Evolutionary conservation across 163 green algal genomes (phyloP).

Genomic region (Scenedesmus sp.): DNA sequence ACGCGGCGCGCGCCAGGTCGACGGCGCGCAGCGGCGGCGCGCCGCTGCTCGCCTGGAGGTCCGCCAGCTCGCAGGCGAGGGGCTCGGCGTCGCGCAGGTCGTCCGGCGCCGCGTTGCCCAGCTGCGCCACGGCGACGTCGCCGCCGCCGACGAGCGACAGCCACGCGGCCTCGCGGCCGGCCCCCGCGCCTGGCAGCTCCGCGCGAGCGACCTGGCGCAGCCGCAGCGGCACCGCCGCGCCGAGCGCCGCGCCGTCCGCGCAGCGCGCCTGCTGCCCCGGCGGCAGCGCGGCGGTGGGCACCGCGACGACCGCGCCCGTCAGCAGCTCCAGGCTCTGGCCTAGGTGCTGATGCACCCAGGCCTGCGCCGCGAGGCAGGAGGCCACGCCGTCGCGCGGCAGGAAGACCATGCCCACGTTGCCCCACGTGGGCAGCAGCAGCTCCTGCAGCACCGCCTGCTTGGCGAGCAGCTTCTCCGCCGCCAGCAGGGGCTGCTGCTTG

Average conservation of each 20-base stretch:
- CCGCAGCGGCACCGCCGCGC: neutral
- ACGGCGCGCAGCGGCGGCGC: neutral
- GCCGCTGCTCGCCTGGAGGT: neutral
- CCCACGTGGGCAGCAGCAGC: neutral
- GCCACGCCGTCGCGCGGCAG: neutral
- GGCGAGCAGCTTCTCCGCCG: slow-evolving; percentile 15
- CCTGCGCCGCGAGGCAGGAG: slow-evolving; percentile 7
- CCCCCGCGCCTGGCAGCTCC: neutral
- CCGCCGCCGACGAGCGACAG: slow-evolving; percentile 35
- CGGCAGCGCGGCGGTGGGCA: neutral
- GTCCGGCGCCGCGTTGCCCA: neutral
- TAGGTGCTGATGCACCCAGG: slow-evolving; percentile 1
- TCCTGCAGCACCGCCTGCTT: slow-evolving; percentile 22
- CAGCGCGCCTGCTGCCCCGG: too few relatives aligned
- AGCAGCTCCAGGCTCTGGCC: slow-evolving; percentile 18
- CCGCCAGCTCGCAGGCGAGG: neutral
- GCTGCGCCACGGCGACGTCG: neutral
- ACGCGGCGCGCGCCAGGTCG: slow-evolving; percentile 20
- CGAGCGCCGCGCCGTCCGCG: neutral
- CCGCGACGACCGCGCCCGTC: neutral
- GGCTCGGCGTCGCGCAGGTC: neutral
- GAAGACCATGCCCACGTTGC: neutral
- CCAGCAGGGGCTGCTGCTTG: slow-evolving; percentile 15
- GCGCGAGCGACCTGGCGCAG: slow-evolving; percentile 8
- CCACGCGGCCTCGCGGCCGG: neutral